Evolutionary conservation across 805 yeast species (phyloP).

Genomic region (Komagataella pseudopastoris): DNA sequence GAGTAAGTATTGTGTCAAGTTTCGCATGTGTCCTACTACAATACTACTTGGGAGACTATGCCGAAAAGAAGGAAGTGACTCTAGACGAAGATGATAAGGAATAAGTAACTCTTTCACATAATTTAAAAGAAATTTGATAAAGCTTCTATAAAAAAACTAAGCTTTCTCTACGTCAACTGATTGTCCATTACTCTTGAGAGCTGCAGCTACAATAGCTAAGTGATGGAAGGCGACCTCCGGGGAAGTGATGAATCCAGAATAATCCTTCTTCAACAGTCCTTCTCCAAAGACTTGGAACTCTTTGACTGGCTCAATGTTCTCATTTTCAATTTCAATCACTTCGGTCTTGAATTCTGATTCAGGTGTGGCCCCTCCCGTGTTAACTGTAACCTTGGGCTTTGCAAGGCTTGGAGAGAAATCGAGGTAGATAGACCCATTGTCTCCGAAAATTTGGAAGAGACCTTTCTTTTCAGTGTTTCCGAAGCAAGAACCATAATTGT

Average conservation of each 20-base stretch:
- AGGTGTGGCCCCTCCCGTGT: conserved; percentile 38
- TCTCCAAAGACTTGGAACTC: conserved; percentile 37
- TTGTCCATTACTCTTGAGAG: conserved; percentile 48
- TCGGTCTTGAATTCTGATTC: conserved; percentile 29
- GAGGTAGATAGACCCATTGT: conserved; percentile 58
- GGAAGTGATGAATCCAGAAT: conserved; percentile 17
- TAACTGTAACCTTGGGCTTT: conserved; percentile 22
- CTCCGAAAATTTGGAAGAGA: conserved; percentile 62
- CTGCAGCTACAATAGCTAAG: conserved; percentile 81
- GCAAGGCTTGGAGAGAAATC: conserved; percentile 41
- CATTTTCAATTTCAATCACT: conserved; percentile 27
- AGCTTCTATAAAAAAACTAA: conserved; percentile 2
- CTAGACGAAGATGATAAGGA: not conserved
- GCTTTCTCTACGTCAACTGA: conserved; percentile 16
- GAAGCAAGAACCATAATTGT: conserved; percentile 76
- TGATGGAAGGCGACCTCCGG: conserved; percentile 86
- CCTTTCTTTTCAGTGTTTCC: conserved; percentile 69
- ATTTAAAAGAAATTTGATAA: not conserved
- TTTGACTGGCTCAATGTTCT: conserved; percentile 22
- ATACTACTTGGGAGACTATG: conserved; percentile 18
- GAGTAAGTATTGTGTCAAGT: conserved; percentile 51
- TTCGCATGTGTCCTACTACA: conserved; percentile 17
- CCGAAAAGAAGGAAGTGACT: not conserved
- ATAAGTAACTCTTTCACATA: not conserved
- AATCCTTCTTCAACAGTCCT: conserved; percentile 12